Conservation (phyloP, 2,329 filamentous ascomycete species). For the Simplicillium aogashimaense region DNA sequence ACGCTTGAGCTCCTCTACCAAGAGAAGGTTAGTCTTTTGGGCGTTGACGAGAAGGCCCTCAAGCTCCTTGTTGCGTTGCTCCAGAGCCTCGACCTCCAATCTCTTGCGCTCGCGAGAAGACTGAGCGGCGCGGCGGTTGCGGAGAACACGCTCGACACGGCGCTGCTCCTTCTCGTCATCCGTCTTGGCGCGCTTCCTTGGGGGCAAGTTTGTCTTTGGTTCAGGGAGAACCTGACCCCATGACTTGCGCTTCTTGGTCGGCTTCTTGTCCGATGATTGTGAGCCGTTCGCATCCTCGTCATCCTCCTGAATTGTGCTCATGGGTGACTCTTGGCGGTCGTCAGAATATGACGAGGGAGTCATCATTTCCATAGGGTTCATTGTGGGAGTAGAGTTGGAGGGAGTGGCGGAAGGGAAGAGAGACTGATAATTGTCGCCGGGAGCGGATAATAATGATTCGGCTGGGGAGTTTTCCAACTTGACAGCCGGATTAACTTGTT, state of each 20-base stretch:
- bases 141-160: constrained; percentile 90
- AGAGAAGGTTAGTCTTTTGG: constrained; percentile 39
- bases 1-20: constrained; percentile 40
- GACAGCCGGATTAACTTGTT: constrained; percentile 31
- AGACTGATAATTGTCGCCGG: constrained; percentile 37
- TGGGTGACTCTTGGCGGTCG: constrained; percentile 19
- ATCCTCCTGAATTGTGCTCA: constrained; percentile 7
- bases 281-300: constrained; percentile 9
- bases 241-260: constrained; percentile 89
- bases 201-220: constrained; percentile 92
- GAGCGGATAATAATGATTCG: constrained; percentile 43
- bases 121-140: constrained; percentile 91
- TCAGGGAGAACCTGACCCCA: constrained; percentile 97
- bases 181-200: constrained; percentile 95
- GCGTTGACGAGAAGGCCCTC: constrained; percentile 52
- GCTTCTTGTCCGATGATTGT: constrained; percentile 51
- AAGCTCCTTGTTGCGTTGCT: constrained; percentile 63
- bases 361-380: constrained; percentile 39
- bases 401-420: constrained; percentile 29
- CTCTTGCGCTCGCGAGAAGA: constrained; percentile 93
- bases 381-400: constrained; percentile 19
- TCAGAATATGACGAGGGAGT: constrained; percentile 31
- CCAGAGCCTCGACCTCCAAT: constrained; percentile 75
- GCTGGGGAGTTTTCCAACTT: constrained; percentile 45
- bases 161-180: constrained; percentile 98